Evolutionary conservation across 371 early-diverging fungal genomes (phyloP).

Genomic region (Rhizopus microsporus): DNA sequence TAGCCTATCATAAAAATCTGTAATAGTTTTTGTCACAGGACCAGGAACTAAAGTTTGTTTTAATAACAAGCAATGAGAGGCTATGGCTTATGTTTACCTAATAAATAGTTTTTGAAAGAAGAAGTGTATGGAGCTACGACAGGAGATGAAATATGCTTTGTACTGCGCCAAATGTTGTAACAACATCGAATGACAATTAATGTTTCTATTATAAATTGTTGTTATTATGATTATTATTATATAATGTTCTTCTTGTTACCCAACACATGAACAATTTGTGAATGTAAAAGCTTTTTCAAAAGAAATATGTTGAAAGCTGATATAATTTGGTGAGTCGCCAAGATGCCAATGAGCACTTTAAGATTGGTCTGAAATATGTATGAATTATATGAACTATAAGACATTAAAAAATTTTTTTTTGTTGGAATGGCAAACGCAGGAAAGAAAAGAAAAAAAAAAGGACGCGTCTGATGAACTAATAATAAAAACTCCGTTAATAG

Average conservation of each 20-base stretch:
- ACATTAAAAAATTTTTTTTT: neutral
- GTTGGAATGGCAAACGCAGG: no score
- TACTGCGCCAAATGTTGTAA: conserved; percentile 6
- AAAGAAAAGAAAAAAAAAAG: neutral
- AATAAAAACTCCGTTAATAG: no score
- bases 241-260: conserved; percentile 1
- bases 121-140: neutral
- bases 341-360: neutral
- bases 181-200: neutral
- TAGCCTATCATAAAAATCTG: neutral
- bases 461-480: neutral
- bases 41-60: conserved; percentile 4
- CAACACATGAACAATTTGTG: neutral
- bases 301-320: neutral
- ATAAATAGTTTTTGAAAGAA: neutral
- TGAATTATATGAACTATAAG: conserved; percentile 12
- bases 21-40: conserved; percentile 1
- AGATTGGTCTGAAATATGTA: conserved; percentile 10
- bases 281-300: neutral
- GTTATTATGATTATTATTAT: neutral
- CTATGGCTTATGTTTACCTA: conserved; percentile 3
- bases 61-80: neutral
- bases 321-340: neutral
- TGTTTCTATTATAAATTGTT: neutral
- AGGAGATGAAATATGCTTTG: neutral